phyloP scores from a whole-genome alignment of 352 stramenopile species.

The Halophytophthora batemanensis region DNA sequence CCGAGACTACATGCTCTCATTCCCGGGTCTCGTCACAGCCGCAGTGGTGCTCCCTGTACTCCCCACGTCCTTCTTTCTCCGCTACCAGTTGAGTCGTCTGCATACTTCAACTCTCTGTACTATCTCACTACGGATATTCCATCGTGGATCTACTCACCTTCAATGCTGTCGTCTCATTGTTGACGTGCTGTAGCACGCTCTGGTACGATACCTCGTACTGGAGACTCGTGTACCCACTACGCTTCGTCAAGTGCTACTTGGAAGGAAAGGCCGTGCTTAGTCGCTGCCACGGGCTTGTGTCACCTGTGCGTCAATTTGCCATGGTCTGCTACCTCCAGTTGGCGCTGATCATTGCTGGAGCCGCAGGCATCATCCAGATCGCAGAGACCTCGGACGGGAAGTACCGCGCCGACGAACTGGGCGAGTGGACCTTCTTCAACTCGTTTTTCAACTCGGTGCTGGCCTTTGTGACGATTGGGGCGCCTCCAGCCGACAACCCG shows the following conservation, averaged over 20 bases:
- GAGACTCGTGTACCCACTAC: constrained; percentile 79
- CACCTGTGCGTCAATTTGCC: constrained; percentile 73
- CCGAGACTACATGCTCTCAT: constrained; percentile 60
- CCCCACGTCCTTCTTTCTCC: constrained; percentile 67
- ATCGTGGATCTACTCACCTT: too few relatives aligned
- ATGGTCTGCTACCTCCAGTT: constrained; percentile 84
- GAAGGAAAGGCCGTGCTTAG: constrained; percentile 70
- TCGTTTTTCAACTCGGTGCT: constrained; percentile 88
- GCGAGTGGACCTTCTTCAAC: constrained; percentile 89
- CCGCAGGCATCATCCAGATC: constrained; percentile 84
- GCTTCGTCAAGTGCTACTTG: constrained; percentile 82
- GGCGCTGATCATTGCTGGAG: constrained; percentile 66
- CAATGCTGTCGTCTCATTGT: too few relatives aligned
- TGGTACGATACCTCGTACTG: constrained; percentile 75
- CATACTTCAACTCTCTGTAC: constrained; percentile 3
- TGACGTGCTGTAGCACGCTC: constrained; percentile 41
- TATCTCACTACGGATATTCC: too few relatives aligned
- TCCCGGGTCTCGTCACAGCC: constrained; percentile 49
- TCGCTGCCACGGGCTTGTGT: constrained; percentile 74
- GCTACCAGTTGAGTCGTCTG: constrained; percentile 62
- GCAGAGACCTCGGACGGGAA: constrained; percentile 71
- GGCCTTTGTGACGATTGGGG: constrained; percentile 86
- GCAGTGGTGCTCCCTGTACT: constrained; percentile 72
- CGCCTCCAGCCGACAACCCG: constrained; percentile 75
- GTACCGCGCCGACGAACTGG: constrained; percentile 45